Conservation (phyloP, 192 early-diverging fungal genomes). For the Spinellus fusiger region DNA sequence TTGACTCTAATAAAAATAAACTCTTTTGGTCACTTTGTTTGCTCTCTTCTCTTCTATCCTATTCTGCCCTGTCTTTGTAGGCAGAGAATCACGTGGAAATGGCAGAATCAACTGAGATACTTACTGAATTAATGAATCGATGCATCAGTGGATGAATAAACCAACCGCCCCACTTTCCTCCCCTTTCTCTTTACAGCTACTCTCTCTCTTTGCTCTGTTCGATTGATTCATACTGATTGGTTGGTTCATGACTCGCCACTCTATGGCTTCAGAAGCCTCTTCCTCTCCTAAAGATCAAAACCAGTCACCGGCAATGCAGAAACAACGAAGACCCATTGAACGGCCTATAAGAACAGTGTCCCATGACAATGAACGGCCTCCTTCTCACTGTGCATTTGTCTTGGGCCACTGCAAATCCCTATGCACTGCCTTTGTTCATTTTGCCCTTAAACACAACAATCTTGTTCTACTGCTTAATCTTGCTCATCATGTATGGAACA, state of each 20-base stretch:
- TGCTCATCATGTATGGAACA: conserved; percentile 16
- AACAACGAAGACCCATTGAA: neutral
- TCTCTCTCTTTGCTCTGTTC: neutral
- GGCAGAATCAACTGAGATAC: no score
- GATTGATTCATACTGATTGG: neutral
- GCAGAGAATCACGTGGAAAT: no score
- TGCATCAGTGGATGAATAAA: no score
- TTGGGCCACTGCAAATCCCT: neutral
- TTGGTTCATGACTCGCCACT: neutral
- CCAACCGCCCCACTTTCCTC: no score
- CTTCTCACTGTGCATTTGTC: neutral
- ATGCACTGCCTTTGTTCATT: neutral
- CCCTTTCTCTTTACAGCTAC: no score
- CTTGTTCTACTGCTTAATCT: conserved; percentile 11
- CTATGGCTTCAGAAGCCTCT: neutral
- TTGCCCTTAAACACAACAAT: conserved; percentile 1
- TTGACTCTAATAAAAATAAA: no score
- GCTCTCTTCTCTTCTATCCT: no score
- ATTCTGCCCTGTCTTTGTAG: no score
- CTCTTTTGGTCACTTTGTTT: no score
- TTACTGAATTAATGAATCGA: no score
- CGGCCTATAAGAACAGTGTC: neutral
- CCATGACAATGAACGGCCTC: neutral
- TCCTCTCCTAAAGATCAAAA: neutral
- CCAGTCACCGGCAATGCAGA: neutral